Conservation (phyloP, 257 asterid species). For the Solanum medicagineum region DNA sequence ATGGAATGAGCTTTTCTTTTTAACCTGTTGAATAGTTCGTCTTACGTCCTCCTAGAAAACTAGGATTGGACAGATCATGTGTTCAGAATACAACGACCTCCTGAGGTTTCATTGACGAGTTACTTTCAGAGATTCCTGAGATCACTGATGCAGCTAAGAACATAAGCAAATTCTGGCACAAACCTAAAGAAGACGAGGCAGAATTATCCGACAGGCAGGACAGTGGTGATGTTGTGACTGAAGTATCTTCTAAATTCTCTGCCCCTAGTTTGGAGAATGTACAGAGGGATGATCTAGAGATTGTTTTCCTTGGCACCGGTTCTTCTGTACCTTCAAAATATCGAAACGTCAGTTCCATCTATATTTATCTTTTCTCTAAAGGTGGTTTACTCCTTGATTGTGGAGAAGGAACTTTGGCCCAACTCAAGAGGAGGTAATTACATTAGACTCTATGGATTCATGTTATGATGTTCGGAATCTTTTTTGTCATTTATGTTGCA, state of each 20-base stretch:
- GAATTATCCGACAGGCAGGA: neutral
- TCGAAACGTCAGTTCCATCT: conserved; percentile 85
- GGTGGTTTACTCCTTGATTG: conserved; percentile 82
- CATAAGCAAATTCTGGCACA: conserved; percentile 38
- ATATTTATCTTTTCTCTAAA: conserved; percentile 63
- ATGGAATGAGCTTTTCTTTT: neutral
- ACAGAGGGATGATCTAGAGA: conserved; percentile 75
- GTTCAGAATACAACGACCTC: conserved; percentile 42
- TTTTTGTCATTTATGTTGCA: neutral
- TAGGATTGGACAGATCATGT: conserved; percentile 67
- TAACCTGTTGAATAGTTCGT: conserved; percentile 34
- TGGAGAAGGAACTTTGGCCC: conserved; percentile 97
- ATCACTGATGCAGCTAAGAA: conserved; percentile 44
- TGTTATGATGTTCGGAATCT: neutral
- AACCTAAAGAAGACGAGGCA: neutral
- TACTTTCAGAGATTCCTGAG: conserved; percentile 77
- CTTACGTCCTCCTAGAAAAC: conserved; percentile 63
- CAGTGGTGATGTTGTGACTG: conserved; percentile 12
- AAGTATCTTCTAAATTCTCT: conserved; percentile 55
- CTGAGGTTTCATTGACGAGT: conserved; percentile 45
- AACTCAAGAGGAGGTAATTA: conserved; percentile 73
- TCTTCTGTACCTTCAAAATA: conserved; percentile 95
- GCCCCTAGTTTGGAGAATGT: conserved; percentile 59
- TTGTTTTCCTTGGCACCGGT: conserved; percentile 94
- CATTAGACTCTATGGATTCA: neutral